Base-by-base conservation (phyloP, 2,329 filamentous ascomycete species). In the Penicillium sp. region DNA sequence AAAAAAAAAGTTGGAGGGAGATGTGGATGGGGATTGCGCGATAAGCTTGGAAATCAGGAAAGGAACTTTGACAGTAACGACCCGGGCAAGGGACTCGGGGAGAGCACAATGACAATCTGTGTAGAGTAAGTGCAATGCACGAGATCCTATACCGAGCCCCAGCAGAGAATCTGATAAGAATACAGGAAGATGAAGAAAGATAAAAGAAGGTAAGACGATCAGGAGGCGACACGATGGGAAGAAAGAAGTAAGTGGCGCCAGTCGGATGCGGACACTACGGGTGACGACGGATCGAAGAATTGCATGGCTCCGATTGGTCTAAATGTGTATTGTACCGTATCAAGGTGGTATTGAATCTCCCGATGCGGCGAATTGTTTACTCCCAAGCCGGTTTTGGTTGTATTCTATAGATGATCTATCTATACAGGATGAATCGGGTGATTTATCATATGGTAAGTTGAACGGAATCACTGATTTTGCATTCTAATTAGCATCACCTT, bases 241-340 rank as follows among this genome's bases (percentile, higher is more conserved):
- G 46, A 31, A 49, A 23, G 42, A 42, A 54, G 46, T 51, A 33
- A 52, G 58, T 61, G 58, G 58, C 58, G 58, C 58, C 56, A 61
- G 56, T 54, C 58, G 58, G 58, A 61, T 57, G 54, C 56, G 52
- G 56, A 15, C 35, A 14, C 27, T 12, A 20, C 26, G 35, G 41
- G n/a, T 57, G 41, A 55, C 44, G 14, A 22, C 15, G 18, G 26
- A 52, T 47, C 6, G 22, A n/a, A 11, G 8, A 2, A 14, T 11
- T 27, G 1, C 1, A 6, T 22, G 15, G 4, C 15, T 12, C 22
- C 22, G 22, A 49, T 49, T 49, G 46, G 46, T 20, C 11, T 15
- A 11, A 35, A 20, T 1, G 0, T 11, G 43, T 31, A 45, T 18
- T 4, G 0, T 47, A 31, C 6, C 3, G 29, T 47, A 47, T 40